phyloP scores from a whole-genome alignment of 208 protist genomes.

The Porcisia deanei region DNA sequence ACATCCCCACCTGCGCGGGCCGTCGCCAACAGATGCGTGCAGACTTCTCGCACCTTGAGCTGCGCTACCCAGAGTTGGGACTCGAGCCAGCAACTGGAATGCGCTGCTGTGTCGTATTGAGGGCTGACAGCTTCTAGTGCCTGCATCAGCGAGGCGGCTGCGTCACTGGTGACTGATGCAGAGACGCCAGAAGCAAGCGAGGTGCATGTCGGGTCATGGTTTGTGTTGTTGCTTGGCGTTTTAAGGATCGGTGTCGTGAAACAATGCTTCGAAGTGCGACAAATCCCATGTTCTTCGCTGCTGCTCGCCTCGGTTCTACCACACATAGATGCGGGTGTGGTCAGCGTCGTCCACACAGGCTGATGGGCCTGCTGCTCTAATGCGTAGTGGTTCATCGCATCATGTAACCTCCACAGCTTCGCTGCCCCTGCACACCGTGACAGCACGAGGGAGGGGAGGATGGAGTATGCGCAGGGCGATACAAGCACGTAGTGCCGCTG shows the following conservation, averaged over 20 bases:
- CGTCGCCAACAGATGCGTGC: slow-evolving; percentile 1
- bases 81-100: slow-evolving; percentile 53
- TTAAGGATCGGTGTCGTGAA: not conserved
- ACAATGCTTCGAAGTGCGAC: not conserved
- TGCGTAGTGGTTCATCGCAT: slow-evolving; percentile 38
- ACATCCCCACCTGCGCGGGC: slow-evolving; percentile 5
- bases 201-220: not conserved
- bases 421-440: slow-evolving; percentile 27
- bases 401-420: slow-evolving; percentile 39
- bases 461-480: slow-evolving; percentile 12
- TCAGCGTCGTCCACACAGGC: not conserved
- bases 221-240: not conserved
- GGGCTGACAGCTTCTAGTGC: slow-evolving; percentile 38
- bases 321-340: not conserved
- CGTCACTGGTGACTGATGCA: not conserved
- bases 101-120: slow-evolving; percentile 59
- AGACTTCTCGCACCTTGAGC: slow-evolving; percentile 25
- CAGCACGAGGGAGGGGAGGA: slow-evolving; percentile 21
- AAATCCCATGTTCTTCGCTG: not conserved
- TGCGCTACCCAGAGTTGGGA: slow-evolving; percentile 63
- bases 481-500: slow-evolving; percentile 12
- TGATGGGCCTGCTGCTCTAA: slow-evolving; percentile 7
- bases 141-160: slow-evolving; percentile 27
- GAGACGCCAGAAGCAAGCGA: not conserved
- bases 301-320: not conserved